Base-by-base conservation (phyloP, 2,329 filamentous ascomycete genomes). In the Ophiostoma angusticollis region DNA sequence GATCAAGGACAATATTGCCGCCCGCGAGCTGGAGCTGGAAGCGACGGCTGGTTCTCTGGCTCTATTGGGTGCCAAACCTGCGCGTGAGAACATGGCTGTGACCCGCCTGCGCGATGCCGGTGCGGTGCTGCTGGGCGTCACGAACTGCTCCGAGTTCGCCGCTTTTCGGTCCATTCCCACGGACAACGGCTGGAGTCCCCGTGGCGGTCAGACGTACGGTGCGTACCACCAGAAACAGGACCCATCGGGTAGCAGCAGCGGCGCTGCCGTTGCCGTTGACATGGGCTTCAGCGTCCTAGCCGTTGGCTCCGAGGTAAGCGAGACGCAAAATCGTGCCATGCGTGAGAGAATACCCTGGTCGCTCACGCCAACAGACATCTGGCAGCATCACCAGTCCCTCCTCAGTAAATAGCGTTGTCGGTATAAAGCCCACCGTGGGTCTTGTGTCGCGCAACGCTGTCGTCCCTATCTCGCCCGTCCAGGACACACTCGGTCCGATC, bases 381-480 rank as follows among this genome's bases (percentile, higher is more conserved):
- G 78, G 78, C 4, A 78, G 70, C 14, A 80, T 84, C 39, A 51
- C 80, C 4, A 64, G 62, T 9, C 79, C 80, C 0, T 51, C 61
- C 0, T 49, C 55, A 31, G 36, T 45, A 5, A 80, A 72, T 58
- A 78, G 78, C 41, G 52, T 82, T 4, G 78, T 81, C 0, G 79
- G 78, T 1, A 74, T 84, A 49, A 80, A 78, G 54, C 75, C 78
- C 0, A 78, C 76, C 0, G 71, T 80, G 3, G 80, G 80, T 0
- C 58, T 82, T 2, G 79, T 72, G 1, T 78, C 73, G 5, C 63
- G 74, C 17, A 56, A 68, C 43, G 61, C 79, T 5, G 78, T 82
- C 2, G 70, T 84, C 9, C 80, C 80, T 1, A 73, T 84, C 4
- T 72, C 67, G 3, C 56, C 67, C 23, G 68, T 74, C 47, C 74